Percentiles rank a stretch among this genome's conserved stretches.
Conservation (phyloP, 2,329 filamentous ascomycete species). For the Drechslera avenae region DNA sequence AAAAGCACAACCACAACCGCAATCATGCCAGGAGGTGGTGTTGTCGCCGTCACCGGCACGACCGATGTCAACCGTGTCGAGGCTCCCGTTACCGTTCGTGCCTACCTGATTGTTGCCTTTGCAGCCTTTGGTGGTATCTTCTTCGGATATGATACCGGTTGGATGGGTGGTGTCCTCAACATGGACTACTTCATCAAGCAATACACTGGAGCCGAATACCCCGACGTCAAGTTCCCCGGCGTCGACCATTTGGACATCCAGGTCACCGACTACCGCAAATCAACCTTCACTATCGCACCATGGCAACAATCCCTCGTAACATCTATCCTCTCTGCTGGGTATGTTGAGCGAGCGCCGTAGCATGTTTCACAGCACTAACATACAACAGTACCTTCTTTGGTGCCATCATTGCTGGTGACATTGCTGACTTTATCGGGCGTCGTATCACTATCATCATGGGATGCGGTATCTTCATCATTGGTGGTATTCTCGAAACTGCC, state of each 20-base stretch:
- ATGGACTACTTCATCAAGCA: slow-evolving; percentile 49
- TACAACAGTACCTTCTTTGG: slow-evolving; percentile 70
- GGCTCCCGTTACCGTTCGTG: slow-evolving; percentile 55
- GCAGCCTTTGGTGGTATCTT: slow-evolving; percentile 60
- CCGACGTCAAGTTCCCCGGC: slow-evolving; percentile 48
- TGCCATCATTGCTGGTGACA: slow-evolving; percentile 61
- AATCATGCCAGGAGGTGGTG: slow-evolving; percentile 46
- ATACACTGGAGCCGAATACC: slow-evolving; percentile 42
- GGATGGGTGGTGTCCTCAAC: slow-evolving; percentile 70
- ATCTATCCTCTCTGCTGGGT: slow-evolving; percentile 72
- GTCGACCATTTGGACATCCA: slow-evolving; percentile 63
- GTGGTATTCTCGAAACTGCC: slow-evolving; percentile 64
- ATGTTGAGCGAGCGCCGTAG: neutral
- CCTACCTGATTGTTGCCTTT: slow-evolving; percentile 55
- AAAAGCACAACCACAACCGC: slow-evolving; percentile 23
- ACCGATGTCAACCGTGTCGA: slow-evolving; percentile 62
- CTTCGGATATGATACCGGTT: slow-evolving; percentile 81
- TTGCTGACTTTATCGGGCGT: slow-evolving; percentile 70
- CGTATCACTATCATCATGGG: slow-evolving; percentile 67
- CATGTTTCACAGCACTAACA: neutral
- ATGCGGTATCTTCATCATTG: slow-evolving; percentile 64
- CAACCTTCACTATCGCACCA: slow-evolving; percentile 34
- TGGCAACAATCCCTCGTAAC: slow-evolving; percentile 65
- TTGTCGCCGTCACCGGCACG: slow-evolving; percentile 44
- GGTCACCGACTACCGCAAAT: slow-evolving; percentile 63